Evolutionary conservation across 176 grass and related monocot species (phyloP).

Genomic region (Chloris gayana): DNA sequence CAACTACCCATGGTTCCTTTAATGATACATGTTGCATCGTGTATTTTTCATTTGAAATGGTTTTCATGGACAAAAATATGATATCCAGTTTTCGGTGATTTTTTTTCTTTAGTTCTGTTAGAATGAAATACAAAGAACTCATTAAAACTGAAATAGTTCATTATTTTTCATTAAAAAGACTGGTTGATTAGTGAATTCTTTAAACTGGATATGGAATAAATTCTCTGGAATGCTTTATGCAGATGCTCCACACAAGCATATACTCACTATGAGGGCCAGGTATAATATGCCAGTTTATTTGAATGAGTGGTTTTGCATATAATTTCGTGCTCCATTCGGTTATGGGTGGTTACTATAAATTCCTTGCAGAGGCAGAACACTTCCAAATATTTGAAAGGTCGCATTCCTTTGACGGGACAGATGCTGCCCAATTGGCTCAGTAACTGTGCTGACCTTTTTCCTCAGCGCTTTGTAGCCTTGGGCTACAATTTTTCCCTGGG

Average conservation of each 20-base stretch:
- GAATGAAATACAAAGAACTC: constrained; percentile 2
- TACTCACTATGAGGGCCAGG: constrained; percentile 15
- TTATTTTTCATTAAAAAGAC: background rate
- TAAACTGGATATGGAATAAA: constrained; percentile 29
- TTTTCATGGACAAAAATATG: background rate
- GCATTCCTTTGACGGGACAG: constrained; percentile 1
- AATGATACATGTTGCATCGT: background rate
- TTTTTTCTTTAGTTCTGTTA: background rate
- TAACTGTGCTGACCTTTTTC: background rate
- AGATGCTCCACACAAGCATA: constrained; percentile 33
- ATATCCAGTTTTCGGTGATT: background rate
- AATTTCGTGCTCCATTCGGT: constrained; percentile 5
- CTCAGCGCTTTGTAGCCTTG: background rate
- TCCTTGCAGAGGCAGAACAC: background rate
- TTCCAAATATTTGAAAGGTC: background rate
- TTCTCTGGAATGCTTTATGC: constrained; percentile 29
- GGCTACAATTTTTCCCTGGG: background rate
- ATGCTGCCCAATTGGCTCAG: background rate
- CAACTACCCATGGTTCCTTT: background rate
- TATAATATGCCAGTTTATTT: constrained; percentile 26
- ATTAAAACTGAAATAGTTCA: background rate
- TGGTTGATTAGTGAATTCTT: constrained; percentile 21
- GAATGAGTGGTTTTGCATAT: constrained; percentile 24
- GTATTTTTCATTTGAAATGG: background rate
- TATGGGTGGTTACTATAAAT: constrained; percentile 10